Evolutionary conservation across 2,329 filamentous ascomycete genomes (phyloP), one percentile per base, ranked within the genome.

Genomic region (Fusarium veterinarium): DNA sequence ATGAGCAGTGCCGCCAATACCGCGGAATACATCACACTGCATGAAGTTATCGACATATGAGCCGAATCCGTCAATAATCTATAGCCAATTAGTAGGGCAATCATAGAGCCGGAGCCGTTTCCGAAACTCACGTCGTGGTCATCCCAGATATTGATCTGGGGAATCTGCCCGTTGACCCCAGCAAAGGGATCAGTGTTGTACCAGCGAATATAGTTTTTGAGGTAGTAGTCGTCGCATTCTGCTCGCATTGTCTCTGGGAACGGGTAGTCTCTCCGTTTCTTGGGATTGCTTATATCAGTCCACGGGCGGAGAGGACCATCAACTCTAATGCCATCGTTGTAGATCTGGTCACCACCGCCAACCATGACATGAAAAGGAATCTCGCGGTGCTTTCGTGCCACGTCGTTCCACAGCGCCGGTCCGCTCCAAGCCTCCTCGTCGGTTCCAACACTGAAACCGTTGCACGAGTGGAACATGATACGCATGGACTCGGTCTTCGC

Each of bases 391-490:
- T 86, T 91, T 75, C 97, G 93, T 74, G 95, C 82, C 14, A 98
- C 95, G 79, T 99, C 95, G 77, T 96, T 94, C 96, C 96, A 99
- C 63, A 99, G 84, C 8, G 94, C 94, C n/a, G 94, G 92, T 0
- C 96, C 96, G 78, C 93, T 95, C 85, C 95, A 97, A 45, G 92
- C 91, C 55, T 93, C 91, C 68, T 96, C 91, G 80, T 97, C 93
- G 7, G 94, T 95, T 60, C 92, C 93, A 42, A 96, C 88, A 74
- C 93, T 95, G 84, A 99, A 99, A 20, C 96, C 97, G 81, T 99
- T 99, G 84, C 96, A 98, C 64, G 94, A 97, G 84, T 98, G 93
- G 83, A 98, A 99, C 94, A 98, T 97, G 79, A 98, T 93, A 79
- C 97, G 94, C 95, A 99, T 98, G 8, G 93, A 93, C 82, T 98